Evolutionary conservation across 129 eudicot species (phyloP).

Genomic region (Artemisia tridentata): DNA sequence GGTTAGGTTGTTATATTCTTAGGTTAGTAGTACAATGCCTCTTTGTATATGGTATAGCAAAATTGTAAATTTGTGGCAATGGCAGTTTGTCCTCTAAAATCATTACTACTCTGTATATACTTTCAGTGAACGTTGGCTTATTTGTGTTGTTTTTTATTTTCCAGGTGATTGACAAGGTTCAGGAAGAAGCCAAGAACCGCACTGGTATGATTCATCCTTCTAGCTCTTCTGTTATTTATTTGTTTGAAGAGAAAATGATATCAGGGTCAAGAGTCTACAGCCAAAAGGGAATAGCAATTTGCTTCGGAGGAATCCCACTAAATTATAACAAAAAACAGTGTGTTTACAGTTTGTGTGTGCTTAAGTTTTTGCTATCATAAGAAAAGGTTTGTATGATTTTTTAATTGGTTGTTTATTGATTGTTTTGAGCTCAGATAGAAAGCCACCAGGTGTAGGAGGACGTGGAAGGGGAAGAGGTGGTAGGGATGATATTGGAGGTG

Average conservation of each 20-base stretch:
- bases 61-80: not conserved
- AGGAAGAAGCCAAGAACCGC: slow-evolving; percentile 64
- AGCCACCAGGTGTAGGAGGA: slow-evolving; percentile 69
- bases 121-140: not conserved
- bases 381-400: too few relatives aligned
- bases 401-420: not conserved
- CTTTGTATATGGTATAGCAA: too few relatives aligned
- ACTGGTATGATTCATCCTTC: slow-evolving; percentile 33
- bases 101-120: not conserved
- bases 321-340: too few relatives aligned
- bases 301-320: not conserved
- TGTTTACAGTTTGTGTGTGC: too few relatives aligned
- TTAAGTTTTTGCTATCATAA: too few relatives aligned
- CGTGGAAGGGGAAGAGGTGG: slow-evolving; percentile 68
- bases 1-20: too few relatives aligned
- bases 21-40: too few relatives aligned
- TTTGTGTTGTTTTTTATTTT: not conserved
- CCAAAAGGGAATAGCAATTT: not conserved
- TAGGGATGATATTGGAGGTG: slow-evolving; percentile 29
- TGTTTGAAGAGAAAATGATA: not conserved
- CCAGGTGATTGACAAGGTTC: slow-evolving; percentile 69
- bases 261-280: too few relatives aligned
- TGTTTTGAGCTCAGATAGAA: slow-evolving; percentile 44
- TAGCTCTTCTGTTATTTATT: not conserved
- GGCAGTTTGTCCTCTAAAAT: not conserved